Base-by-base conservation (phyloP, 208 protist genomes). In the Leishmania mexicana region DNA sequence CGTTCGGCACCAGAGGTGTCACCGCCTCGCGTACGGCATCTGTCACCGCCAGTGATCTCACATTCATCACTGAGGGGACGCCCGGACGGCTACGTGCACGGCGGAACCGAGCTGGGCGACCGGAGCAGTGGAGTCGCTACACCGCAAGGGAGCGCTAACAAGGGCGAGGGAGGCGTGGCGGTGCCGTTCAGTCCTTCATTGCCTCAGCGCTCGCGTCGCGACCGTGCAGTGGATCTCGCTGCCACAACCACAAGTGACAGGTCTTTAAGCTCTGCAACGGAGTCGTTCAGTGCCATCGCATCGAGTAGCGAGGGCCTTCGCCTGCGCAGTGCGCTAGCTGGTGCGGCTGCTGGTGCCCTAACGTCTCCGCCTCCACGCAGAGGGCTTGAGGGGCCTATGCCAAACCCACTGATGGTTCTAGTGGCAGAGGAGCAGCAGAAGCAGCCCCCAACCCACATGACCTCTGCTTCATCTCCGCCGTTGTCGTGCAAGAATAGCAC, bases 341-440 rank as follows among this genome's bases (percentile, higher is more conserved):
- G 0, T 58, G 49, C 49, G 5, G 54, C 19, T 38, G 45, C 38
- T 71, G 35, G 67, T 19, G 3, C 74, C 53, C 40, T 62, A 28
- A 53, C 81, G 8, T 42, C 68, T 7, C 62, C 47, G n/a, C 38
- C 58, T 35, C 54, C 47, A 60, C 77, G 79, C 68, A 60, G 40
- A 57, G 42, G 17, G 35, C 2, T 47, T 15, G 74, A 80, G 67
- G 81, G 76, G 62, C n/a, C 40, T 45, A 51, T 80, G 19, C 81
- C 76, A 51, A 83, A 83, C 54, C 81, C 78, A 47, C 81, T 85
- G 57, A 77, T 49, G 54, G 65, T 78, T 21, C 49, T 85, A 5
- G 49, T 71, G 68, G 42, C 81, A 31, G 64, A 72, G 5, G 72
- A 71, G 53, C 74, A 72, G 62, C 82, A 76, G 24, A 21, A 57